phyloP scores from a whole-genome alignment of 192 early-diverging fungal genomes.

The Glomus cerebriforme region DNA sequence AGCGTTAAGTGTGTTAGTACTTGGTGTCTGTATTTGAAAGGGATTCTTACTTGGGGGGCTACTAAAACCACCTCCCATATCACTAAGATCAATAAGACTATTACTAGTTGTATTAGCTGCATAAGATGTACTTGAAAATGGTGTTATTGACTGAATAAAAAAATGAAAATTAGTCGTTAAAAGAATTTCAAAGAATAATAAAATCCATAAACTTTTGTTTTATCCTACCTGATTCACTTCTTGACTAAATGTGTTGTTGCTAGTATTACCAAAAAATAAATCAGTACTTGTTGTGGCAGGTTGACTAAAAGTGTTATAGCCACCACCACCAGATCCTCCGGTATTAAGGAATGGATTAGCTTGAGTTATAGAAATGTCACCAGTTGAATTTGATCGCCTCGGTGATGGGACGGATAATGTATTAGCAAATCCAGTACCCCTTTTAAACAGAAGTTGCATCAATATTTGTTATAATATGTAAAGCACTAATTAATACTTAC shows the following conservation, averaged over 20 bases:
- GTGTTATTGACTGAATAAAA: constrained; percentile 6
- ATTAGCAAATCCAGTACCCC: constrained; percentile 25
- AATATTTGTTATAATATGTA: neutral
- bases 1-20: neutral
- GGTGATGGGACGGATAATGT: neutral
- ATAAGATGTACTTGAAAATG: constrained; percentile 11
- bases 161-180: neutral
- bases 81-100: constrained; percentile 21
- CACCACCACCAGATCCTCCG: neutral
- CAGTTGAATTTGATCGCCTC: constrained; percentile 27
- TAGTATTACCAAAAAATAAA: neutral
- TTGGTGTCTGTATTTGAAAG: constrained; percentile 13
- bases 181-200: neutral
- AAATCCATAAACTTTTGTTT: neutral
- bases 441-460: neutral
- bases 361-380: neutral
- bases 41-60: constrained; percentile 16
- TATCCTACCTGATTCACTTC: neutral
- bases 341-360: constrained; percentile 10
- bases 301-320: neutral
- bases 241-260: neutral
- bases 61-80: neutral
- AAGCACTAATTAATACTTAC: constrained; percentile 38
- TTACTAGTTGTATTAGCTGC: neutral
- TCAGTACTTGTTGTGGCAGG: neutral